Base-by-base conservation (phyloP, 257 asterid species). In the Fraxinus anomala region DNA sequence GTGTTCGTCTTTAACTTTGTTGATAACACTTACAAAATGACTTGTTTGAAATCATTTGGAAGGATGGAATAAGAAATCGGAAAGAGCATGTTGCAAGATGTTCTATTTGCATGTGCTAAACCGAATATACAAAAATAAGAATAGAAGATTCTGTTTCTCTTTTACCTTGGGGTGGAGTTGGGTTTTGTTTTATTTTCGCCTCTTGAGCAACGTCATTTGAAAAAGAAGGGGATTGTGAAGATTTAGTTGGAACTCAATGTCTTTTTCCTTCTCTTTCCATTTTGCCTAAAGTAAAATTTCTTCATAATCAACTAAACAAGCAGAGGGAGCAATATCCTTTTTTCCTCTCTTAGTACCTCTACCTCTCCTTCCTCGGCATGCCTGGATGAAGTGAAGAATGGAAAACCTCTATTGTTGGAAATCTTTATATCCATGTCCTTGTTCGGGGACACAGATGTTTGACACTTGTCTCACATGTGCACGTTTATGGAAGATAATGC, bases 41-140 rank as follows among this genome's bases (percentile, higher is more conserved):
- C 65, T 19, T 73, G 68, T 68, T 28, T 28, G 68, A 82, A 68
- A 10, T 21, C 23, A 31, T 28, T 37, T 51, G 36, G 33, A 21
- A 28, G 24, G 24, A 59, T 24, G 65, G 65, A 74, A 73, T 34
- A 72, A 34, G 42, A 14, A 13, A 75, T 66, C 2, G 19, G 26
- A 68, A 72, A 31, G 59, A 77, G 61, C 70, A 74, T 24, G 56
- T n/a, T 65, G 37, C 72, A 59, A 47, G 47, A 59, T 65, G 13
- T 61, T 80, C 37, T 79, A 19, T n/a, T 33, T 67, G 78, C n/a
- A 34, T 42, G 37, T 44, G 13, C 2, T 26, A 16, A 70, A 70
- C 24, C 30, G 78, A 78, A 16, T 36, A 74, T 1, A 47, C 59
- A 47, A 61, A 78, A 44, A 42, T 3, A 31, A 40, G 1, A 4